Evolutionary conservation across 2,329 filamentous ascomycete genomes (phyloP).

Genomic region (Apiospora hydei): DNA sequence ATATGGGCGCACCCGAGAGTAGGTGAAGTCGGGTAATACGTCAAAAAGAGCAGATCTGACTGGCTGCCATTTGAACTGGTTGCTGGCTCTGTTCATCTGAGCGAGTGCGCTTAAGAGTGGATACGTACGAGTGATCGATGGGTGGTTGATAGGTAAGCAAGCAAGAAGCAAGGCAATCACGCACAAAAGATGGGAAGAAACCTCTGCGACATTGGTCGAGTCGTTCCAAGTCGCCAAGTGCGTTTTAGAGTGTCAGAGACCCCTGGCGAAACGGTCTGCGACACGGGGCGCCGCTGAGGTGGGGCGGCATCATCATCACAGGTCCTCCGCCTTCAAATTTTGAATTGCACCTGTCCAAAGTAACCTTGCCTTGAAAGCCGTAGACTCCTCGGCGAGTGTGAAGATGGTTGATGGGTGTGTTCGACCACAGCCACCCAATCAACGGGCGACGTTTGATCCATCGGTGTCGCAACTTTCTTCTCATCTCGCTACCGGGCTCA

Average conservation of each 20-base stretch:
- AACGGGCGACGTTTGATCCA: background rate
- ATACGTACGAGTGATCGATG: background rate
- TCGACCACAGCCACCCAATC: background rate
- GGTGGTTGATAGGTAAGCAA: background rate
- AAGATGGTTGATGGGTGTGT: background rate
- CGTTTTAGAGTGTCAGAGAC: constrained; percentile 27
- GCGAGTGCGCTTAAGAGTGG: background rate
- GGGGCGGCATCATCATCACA: background rate
- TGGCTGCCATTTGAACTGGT: background rate
- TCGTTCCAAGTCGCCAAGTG: constrained; percentile 26
- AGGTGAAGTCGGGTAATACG: background rate
- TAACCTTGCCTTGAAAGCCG: too few relatives aligned
- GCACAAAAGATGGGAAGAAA: background rate
- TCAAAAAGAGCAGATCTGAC: background rate
- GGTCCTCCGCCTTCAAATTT: background rate
- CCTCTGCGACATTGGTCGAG: constrained; percentile 16
- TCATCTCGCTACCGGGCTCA: background rate
- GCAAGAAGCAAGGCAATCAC: background rate
- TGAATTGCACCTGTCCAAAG: too few relatives aligned
- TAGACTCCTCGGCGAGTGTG: background rate
- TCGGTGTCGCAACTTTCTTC: constrained; percentile 14
- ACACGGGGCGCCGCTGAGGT: constrained; percentile 23
- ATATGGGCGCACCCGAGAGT: background rate
- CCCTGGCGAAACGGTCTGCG: constrained; percentile 30
- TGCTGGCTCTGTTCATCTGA: constrained; percentile 4